Conservation (phyloP, 2,329 filamentous ascomycete species). For the Aspergillus sp. region DNA sequence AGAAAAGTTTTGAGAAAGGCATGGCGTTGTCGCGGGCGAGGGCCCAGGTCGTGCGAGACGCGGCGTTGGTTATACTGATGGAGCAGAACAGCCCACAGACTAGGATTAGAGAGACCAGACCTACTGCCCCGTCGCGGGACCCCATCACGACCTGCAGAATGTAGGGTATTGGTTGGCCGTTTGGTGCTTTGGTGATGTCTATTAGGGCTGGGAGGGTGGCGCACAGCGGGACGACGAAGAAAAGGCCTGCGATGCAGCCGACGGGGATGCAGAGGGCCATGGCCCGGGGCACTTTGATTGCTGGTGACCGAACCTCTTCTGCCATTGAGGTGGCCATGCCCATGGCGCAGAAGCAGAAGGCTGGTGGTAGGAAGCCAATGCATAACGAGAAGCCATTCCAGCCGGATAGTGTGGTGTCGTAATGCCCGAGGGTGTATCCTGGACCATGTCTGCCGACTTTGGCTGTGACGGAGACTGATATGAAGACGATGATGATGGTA, state of each 20-base stretch:
- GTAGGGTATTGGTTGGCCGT: conserved; percentile 37
- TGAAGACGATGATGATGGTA: conserved; percentile 58
- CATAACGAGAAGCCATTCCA: conserved; percentile 63
- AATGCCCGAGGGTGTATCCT: conserved; percentile 55
- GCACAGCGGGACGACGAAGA: conserved; percentile 39
- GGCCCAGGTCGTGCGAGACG: conserved; percentile 40
- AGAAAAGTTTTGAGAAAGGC: conserved; percentile 26
- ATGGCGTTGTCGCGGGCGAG: conserved; percentile 28
- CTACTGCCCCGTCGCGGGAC: conserved; percentile 25
- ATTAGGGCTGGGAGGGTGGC: conserved; percentile 39
- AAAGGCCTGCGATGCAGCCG: conserved; percentile 38
- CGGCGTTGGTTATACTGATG: conserved; percentile 44
- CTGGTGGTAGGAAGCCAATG: conserved; percentile 60
- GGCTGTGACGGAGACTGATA: conserved; percentile 57
- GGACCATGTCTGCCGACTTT: conserved; percentile 54
- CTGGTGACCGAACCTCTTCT: conserved; percentile 42
- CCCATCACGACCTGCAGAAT: conserved; percentile 34
- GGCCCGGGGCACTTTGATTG: conserved; percentile 34
- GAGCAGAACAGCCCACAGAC: conserved; percentile 31
- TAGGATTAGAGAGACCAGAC: conserved; percentile 28
- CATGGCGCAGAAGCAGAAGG: conserved; percentile 60
- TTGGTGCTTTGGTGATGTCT: conserved; percentile 23
- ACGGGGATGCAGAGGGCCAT: conserved; percentile 38
- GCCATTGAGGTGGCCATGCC: conserved; percentile 59
- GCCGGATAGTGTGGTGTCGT: conserved; percentile 56